Base-by-base conservation (phyloP, 805 yeast genomes). In the Monosporozyma aquatica region DNA sequence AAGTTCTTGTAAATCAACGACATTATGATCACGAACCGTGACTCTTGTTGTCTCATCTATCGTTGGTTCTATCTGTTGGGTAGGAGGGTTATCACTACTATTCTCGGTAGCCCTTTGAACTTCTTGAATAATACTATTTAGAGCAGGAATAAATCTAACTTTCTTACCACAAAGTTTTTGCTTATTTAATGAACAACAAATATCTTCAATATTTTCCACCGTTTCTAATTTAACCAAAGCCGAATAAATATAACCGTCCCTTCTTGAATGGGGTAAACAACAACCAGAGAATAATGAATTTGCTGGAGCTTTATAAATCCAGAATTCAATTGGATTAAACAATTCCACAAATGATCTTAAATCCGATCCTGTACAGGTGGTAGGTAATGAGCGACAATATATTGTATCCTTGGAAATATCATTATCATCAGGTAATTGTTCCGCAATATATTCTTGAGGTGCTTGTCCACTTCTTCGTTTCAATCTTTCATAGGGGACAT, bases 241-340 rank as follows among this genome's bases (percentile, higher is more conserved):
- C 40, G 73, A 70, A 11, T 70, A 69, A 17, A 42, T 48, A 23
- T 23, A 23, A 23, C 25, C 39, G 35, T 37, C 25, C 49, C 50
- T 33, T 54, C 15, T 10, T 14, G 44, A 9, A 24, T 20, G 43
- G 52, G 41, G 33, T n/a, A 26, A 14, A 17, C 41, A 38, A 38
- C 35, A 22, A 21, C 25, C 25, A 23, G 25, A 23, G 6, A 23
- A 23, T 23, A 23, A 23, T 15, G 36, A 10, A 17, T 23, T 23
- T 6, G 25, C 9, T 23, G 25, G 25, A 6, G 25, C 25, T 23
- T 23, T 70, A 52, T 68, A 71, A 34, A 76, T 65, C 55, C 68
- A 70, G 30, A 75, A 67, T 34, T 69, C 74, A 27, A 64, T 62
- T 9, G 80, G 77, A 10, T 56, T 55, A 54, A 59, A 76, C 0